A percentile compares a stretch with the other conserved stretches of the same genome.
These are phyloP conservation scores for Auricularia auricula-judae DNA, from an alignment of 768 basidiomycete genomes.

Conservation along the genomic window DNA sequence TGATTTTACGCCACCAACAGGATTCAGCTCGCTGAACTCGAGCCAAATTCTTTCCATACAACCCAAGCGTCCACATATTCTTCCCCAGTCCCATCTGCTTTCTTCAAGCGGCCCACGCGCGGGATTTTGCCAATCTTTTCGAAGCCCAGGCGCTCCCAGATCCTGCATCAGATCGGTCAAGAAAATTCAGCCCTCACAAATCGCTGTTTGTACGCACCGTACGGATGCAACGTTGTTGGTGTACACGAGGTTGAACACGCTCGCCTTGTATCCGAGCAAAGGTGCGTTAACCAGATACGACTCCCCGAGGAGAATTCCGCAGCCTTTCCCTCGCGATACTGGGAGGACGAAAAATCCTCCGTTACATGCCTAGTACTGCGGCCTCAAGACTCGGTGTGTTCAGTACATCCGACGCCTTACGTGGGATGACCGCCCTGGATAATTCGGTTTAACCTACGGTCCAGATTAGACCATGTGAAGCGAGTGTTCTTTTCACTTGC, in stretches of 20 bases:
- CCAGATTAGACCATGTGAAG: conserved; percentile 1
- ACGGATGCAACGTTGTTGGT: conserved; percentile 70
- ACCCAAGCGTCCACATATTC: conserved; percentile 86
- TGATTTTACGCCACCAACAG: background rate
- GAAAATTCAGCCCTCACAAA: background rate
- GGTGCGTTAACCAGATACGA: conserved; percentile 80
- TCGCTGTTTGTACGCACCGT: conserved; percentile 30
- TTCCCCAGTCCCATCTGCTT: conserved; percentile 59
- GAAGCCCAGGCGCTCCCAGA: conserved; percentile 84
- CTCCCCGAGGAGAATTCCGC: conserved; percentile 60
- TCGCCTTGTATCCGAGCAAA: conserved; percentile 59
- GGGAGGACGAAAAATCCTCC: conserved; percentile 77
- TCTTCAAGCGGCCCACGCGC: conserved; percentile 59
- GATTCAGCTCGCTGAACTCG: background rate
- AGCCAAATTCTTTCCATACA: conserved; percentile 44
- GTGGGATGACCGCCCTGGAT: conserved; percentile 83
- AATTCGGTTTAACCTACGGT: conserved; percentile 68
- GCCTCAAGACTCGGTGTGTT: background rate
- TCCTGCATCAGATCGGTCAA: conserved; percentile 22
- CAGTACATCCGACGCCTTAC: conserved; percentile 34
- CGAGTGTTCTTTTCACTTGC: conserved; percentile 27
- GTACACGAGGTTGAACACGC: conserved; percentile 88
- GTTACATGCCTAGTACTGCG: conserved; percentile 58
- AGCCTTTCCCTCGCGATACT: conserved; percentile 47
- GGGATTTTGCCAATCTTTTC: conserved; percentile 67